phyloP scores from a whole-genome alignment of 106 monocot genomes.

The Phalaenopsis aphrodite region DNA sequence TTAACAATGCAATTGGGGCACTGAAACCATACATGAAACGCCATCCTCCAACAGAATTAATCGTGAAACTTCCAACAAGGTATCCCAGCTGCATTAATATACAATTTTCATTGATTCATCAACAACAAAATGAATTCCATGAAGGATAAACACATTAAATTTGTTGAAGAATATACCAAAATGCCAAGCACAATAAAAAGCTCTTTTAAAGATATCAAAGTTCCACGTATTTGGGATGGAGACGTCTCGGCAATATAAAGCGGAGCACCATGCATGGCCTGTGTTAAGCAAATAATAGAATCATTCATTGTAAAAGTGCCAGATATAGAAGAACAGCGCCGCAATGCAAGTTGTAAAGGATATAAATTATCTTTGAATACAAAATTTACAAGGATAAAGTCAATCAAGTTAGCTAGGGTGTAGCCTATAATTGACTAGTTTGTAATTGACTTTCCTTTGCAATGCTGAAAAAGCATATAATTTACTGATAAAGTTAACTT shows the following conservation, averaged over 20 bases:
- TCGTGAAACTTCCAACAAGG: conserved; percentile 76
- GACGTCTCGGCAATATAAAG: conserved; percentile 95
- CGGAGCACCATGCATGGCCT: conserved; percentile 99
- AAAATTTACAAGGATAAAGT: no score
- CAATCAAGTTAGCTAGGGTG: no score
- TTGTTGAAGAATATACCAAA: conserved; percentile 36
- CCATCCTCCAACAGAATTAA: conserved; percentile 89
- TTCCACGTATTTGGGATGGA: conserved; percentile 94
- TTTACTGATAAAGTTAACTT: background rate
- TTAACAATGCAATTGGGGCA: conserved; percentile 65
- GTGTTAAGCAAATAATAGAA: background rate
- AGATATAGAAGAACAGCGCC: no score
- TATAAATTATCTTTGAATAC: no score
- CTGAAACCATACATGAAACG: conserved; percentile 92
- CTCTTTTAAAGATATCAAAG: conserved; percentile 93
- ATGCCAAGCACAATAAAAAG: conserved; percentile 95
- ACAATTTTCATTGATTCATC: conserved; percentile 4
- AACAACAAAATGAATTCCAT: conserved; percentile 3
- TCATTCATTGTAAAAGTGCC: background rate
- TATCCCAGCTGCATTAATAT: conserved; percentile 69
- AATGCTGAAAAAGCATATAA: background rate
- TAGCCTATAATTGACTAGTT: no score
- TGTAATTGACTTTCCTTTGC: no score
- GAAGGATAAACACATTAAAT: background rate
- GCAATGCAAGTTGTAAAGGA: no score